A percentile compares a stretch with the other conserved stretches of the same genome.
These are phyloP conservation scores for Cladophialophora yegresii DNA, from an alignment of 2,329 filamentous ascomycete genomes.

Conservation along the genomic window DNA sequence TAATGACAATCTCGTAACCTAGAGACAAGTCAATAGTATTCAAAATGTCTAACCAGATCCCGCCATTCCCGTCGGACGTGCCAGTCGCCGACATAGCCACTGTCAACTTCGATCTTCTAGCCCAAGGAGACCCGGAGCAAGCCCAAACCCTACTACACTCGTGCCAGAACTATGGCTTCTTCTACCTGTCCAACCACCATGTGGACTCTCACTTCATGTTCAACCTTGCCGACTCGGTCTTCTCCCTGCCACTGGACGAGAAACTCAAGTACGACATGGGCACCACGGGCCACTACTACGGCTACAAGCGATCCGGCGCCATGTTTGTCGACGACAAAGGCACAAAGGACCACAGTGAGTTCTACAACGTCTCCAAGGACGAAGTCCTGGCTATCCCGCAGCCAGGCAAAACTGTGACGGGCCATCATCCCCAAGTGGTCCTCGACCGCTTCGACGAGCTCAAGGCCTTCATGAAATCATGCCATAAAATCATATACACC, in stretches of 20 bases:
- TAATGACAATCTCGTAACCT: background rate
- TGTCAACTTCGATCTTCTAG: slow-evolving; percentile 19
- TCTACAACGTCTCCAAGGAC: slow-evolving; percentile 41
- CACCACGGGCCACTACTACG: slow-evolving; percentile 20
- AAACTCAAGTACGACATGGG: slow-evolving; percentile 21
- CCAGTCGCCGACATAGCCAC: slow-evolving; percentile 22
- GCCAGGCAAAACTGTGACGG: slow-evolving; percentile 8
- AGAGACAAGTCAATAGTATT: background rate
- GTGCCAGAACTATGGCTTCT: slow-evolving; percentile 23
- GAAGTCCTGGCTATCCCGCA: slow-evolving; percentile 38
- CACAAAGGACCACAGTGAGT: slow-evolving; percentile 35
- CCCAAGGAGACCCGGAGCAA: slow-evolving; percentile 15
- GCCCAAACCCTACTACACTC: slow-evolving; percentile 13
- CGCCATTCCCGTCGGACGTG: slow-evolving; percentile 16
- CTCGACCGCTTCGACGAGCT: slow-evolving; percentile 18
- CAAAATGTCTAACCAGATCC: slow-evolving; percentile 9
- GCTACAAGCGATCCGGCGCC: slow-evolving; percentile 20
- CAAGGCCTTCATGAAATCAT: slow-evolving; percentile 19
- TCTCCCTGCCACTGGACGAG: slow-evolving; percentile 18
- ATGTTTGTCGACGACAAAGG: slow-evolving; percentile 32
- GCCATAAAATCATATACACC: slow-evolving; percentile 18
- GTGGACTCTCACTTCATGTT: slow-evolving; percentile 22
- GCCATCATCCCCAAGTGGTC: slow-evolving; percentile 16
- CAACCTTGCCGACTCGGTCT: slow-evolving; percentile 14
- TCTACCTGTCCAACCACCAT: slow-evolving; percentile 23